Evolutionary conservation across 441 rosid genomes (phyloP).

Genomic region (Erodium trifolium): DNA sequence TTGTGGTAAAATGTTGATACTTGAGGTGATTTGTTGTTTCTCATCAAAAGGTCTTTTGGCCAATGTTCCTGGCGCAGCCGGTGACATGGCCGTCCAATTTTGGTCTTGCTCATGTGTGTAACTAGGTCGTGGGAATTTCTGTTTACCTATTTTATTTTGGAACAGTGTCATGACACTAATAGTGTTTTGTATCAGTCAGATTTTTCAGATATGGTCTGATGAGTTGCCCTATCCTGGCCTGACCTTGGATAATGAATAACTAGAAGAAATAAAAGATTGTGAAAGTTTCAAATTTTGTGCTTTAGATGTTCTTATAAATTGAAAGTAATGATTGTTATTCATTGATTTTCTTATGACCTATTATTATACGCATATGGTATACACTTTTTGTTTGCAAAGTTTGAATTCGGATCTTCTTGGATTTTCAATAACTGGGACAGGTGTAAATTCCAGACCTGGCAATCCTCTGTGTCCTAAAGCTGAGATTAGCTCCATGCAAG

Average conservation of each 20-base stretch:
- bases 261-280: neutral
- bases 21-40: neutral
- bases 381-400: neutral
- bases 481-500: neutral
- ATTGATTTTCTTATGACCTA: neutral
- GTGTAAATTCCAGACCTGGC: neutral
- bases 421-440: neutral
- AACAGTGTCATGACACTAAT: neutral
- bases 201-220: neutral
- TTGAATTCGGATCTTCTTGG: neutral
- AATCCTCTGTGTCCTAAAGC: conserved; percentile 1
- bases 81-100: neutral
- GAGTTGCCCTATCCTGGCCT: neutral
- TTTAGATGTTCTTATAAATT: neutral
- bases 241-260: neutral
- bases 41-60: neutral
- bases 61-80: conserved; percentile 1
- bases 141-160: neutral
- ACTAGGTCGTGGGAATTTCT: neutral
- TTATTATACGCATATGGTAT: neutral
- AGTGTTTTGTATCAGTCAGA: neutral
- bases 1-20: too few species aligned
- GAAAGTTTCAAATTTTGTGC: neutral
- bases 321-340: neutral
- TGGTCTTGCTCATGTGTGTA: neutral